A percentile compares a stretch with the other conserved stretches of the same genome.
Conservation (phyloP, 2,329 filamentous ascomycete species). For the Diaporthe citriasiana region DNA sequence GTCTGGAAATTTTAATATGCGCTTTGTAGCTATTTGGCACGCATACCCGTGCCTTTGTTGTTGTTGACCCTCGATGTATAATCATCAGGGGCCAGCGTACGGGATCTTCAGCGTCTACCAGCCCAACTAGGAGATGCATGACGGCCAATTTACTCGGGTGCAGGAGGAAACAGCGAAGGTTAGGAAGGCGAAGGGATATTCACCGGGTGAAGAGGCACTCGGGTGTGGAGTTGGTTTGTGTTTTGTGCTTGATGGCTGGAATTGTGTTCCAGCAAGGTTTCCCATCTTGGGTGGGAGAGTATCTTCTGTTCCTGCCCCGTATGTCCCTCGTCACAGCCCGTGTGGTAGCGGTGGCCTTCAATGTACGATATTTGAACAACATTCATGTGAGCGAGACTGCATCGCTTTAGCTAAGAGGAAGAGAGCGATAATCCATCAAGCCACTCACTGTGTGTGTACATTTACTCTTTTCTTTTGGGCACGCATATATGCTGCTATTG, state of each 20-base stretch:
- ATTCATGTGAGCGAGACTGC: conserved; percentile 20
- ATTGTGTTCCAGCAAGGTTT: conserved; percentile 33
- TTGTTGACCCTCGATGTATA: conserved; percentile 8
- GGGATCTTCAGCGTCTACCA: conserved; percentile 3
- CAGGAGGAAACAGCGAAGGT: conserved; percentile 7
- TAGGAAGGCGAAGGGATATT: conserved; percentile 29
- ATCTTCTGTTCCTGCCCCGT: conserved; percentile 30
- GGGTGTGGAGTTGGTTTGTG: conserved; percentile 29
- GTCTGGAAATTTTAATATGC: neutral
- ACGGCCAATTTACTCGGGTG: neutral
- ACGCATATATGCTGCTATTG: neutral
- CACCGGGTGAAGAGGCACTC: conserved; percentile 24
- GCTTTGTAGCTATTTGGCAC: conserved; percentile 34
- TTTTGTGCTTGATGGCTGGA: conserved; percentile 35
- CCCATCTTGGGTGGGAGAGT: conserved; percentile 9
- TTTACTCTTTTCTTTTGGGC: neutral
- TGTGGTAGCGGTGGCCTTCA: conserved; percentile 13
- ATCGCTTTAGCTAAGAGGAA: conserved; percentile 1
- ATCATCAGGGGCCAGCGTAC: conserved; percentile 6
- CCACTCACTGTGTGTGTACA: neutral
- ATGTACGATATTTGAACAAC: conserved; percentile 24
- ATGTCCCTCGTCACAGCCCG: neutral
- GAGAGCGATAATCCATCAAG: conserved; percentile 21
- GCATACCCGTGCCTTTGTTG: conserved; percentile 23
- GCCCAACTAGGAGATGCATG: conserved; percentile 17